Conservation (phyloP, 352 stramenopile species). For the Phytophthora sojae region DNA sequence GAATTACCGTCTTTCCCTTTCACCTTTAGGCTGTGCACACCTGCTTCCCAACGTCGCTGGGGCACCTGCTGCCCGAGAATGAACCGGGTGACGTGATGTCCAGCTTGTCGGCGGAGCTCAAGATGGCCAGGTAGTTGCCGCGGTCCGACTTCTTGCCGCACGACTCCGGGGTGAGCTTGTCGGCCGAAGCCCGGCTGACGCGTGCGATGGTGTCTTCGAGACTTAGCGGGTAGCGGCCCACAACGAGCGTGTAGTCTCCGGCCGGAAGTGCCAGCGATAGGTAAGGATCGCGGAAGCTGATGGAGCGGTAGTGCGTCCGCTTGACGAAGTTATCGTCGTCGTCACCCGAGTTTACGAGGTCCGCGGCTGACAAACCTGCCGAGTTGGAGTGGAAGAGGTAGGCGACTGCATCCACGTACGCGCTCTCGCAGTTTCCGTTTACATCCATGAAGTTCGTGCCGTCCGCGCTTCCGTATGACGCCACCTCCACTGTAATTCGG, state of each 20-base stretch:
- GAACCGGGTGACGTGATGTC: slow-evolving; percentile 47
- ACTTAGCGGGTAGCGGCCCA: slow-evolving; percentile 73
- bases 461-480: slow-evolving; percentile 58
- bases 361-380: slow-evolving; percentile 37
- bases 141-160: slow-evolving; percentile 46
- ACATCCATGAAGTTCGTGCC: slow-evolving; percentile 56
- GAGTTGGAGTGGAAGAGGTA: slow-evolving; percentile 64
- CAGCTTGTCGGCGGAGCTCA: slow-evolving; percentile 50
- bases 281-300: slow-evolving; percentile 82
- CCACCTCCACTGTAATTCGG: slow-evolving; percentile 65
- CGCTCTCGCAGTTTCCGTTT: slow-evolving; percentile 66
- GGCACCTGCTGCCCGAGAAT: slow-evolving; percentile 54
- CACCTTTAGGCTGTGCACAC: slow-evolving; percentile 27
- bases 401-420: slow-evolving; percentile 70
- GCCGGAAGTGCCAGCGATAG: slow-evolving; percentile 60
- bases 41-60: slow-evolving; percentile 29
- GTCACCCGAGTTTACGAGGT: slow-evolving; percentile 63
- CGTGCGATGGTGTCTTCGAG: slow-evolving; percentile 61
- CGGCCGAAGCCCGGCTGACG: slow-evolving; percentile 32
- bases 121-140: slow-evolving; percentile 66
- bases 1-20: background rate
- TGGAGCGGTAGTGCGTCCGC: slow-evolving; percentile 52
- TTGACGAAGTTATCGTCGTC: slow-evolving; percentile 71
- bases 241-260: slow-evolving; percentile 64
- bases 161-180: slow-evolving; percentile 59